phyloP scores from a whole-genome alignment of 306 rosid genomes.

The Begonia peltatifolia region DNA sequence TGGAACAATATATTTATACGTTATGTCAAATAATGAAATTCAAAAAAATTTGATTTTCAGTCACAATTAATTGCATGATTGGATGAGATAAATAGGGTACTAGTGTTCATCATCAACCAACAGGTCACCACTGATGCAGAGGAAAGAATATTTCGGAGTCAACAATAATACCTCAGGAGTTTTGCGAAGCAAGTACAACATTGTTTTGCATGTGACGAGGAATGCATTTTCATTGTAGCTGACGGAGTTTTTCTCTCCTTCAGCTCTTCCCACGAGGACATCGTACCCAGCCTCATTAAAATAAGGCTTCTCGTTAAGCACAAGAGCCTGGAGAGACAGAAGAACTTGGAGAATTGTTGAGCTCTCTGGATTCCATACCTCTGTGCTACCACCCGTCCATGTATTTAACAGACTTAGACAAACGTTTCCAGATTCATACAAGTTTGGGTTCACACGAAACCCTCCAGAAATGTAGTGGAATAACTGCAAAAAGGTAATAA shows the following conservation, averaged over 20 bases:
- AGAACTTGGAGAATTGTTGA: conserved; percentile 91
- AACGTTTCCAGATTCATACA: conserved; percentile 93
- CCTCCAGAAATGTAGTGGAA: conserved; percentile 89
- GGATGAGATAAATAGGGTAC: no score
- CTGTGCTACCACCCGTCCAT: conserved; percentile 62
- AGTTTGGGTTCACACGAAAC: conserved; percentile 72
- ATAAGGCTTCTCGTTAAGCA: conserved; percentile 92
- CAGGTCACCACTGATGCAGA: no score
- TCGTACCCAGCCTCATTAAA: conserved; percentile 97
- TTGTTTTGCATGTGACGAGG: conserved; percentile 79
- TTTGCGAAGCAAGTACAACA: conserved; percentile 48
- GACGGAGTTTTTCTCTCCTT: conserved; percentile 88
- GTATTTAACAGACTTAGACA: conserved; percentile 90
- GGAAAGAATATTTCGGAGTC: conserved; percentile 2
- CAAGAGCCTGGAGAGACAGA: conserved; percentile 92
- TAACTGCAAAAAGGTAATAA: conserved; percentile 36
- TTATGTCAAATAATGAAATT: no score
- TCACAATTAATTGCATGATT: no score
- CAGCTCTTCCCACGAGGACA: conserved; percentile 73
- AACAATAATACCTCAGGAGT: conserved; percentile 57
- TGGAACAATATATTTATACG: no score
- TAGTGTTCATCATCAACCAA: no score
- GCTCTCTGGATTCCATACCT: conserved; percentile 76
- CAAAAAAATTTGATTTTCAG: no score
- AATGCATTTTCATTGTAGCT: conserved; percentile 90